These are phyloP conservation scores for Schizochytrium sp. DNA, from an alignment of 108 stramenopile genomes.

Conservation along the genomic window DNA sequence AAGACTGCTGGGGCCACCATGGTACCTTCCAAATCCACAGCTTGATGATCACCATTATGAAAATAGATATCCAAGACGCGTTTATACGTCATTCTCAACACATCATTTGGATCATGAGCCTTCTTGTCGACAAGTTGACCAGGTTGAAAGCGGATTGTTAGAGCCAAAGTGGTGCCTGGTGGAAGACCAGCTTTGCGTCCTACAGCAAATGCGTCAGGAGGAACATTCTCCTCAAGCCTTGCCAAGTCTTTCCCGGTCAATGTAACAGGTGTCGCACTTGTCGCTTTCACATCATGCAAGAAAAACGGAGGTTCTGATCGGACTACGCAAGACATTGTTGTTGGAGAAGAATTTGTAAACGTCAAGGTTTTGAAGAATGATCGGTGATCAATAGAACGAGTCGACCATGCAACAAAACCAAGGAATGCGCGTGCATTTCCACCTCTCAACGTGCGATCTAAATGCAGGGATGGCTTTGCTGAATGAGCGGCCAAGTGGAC, in stretches of 20 bases:
- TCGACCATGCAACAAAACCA: conserved; percentile 53
- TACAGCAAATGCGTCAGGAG: neutral
- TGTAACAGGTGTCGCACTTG: neutral
- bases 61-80: neutral
- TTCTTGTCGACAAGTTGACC: neutral
- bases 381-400: neutral
- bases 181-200: neutral
- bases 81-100: neutral
- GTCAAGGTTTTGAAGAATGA: conserved; percentile 55
- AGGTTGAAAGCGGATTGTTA: conserved; percentile 29
- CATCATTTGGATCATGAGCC: conserved; percentile 18
- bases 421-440: neutral
- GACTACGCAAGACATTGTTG: neutral
- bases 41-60: conserved; percentile 26
- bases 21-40: conserved; percentile 17
- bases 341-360: neutral
- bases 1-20: neutral
- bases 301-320: conserved; percentile 5
- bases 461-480: neutral
- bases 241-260: neutral
- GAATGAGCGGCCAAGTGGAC: conserved; percentile 18
- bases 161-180: conserved; percentile 18
- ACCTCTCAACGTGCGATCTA: neutral
- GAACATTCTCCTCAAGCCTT: neutral
- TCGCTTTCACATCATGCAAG: neutral